A percentile compares a stretch with the other conserved stretches of the same genome.
Conservation (phyloP, 2,329 filamentous ascomycete genomes). For the Hymenoscyphus occultus region DNA sequence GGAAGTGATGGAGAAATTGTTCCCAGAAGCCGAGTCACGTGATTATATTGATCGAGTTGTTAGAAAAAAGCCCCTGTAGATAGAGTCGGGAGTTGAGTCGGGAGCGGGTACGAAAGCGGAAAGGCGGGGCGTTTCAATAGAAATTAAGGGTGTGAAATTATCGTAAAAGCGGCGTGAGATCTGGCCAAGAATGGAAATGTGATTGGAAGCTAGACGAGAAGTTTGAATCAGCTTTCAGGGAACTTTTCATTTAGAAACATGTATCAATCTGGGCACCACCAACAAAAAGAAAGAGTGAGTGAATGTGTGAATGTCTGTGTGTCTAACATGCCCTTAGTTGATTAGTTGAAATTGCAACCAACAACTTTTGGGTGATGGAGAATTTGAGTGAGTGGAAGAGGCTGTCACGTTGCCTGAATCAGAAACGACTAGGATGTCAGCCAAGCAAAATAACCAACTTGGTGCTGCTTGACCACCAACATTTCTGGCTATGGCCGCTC, state of each 20-base stretch:
- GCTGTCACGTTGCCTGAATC: background rate
- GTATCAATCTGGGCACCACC: background rate
- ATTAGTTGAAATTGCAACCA: background rate
- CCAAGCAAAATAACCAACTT: background rate
- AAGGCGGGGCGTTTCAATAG: background rate
- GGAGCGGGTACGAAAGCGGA: slow-evolving; percentile 4
- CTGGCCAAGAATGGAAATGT: background rate
- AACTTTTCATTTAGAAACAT: background rate
- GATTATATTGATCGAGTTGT: slow-evolving; percentile 5
- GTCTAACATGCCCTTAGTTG: background rate
- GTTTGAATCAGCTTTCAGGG: slow-evolving; percentile 28
- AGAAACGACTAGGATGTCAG: background rate
- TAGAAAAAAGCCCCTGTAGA: slow-evolving; percentile 1
- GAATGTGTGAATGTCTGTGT: background rate
- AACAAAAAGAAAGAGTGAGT: background rate
- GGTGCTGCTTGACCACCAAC: background rate
- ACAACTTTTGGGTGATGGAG: background rate
- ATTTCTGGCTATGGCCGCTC: background rate
- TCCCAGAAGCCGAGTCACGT: background rate
- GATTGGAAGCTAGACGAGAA: slow-evolving; percentile 28
- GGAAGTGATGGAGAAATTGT: background rate
- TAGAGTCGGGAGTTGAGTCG: background rate
- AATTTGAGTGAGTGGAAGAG: background rate
- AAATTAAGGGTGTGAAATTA: background rate
- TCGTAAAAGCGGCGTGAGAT: background rate